Base-by-base conservation (phyloP, 2,329 filamentous ascomycete species). In the Alternaria conjuncta region DNA sequence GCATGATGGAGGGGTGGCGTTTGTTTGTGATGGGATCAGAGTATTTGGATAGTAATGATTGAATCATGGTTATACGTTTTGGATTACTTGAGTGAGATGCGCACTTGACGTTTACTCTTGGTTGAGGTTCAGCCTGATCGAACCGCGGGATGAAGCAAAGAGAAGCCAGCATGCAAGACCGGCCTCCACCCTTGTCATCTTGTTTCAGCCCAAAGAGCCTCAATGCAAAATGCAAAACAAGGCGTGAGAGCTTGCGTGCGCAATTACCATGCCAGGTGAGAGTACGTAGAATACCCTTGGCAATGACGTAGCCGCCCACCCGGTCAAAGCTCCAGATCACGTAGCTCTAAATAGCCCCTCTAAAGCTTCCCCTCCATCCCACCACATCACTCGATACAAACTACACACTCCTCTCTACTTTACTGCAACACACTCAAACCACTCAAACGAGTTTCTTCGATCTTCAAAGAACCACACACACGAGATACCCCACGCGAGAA, bases 301-400 rank as follows among this genome's bases (percentile, higher is more conserved):
- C 75, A 60, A 64, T 78, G 75, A 78, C 75, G 75, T 76, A 76
- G 56, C 36, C n/a, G 26, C 28, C 36, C 36, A 41, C 36, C 36
- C 54, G 67, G 66, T 65, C 70, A 63, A 66, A 69, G 66, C 70
- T 41, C 36, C 36, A 41, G 36, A 36, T 70, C 68, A 62, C 43
- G 50, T 41, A 71, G 71, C 69, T 71, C 71, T 75, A 71, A 69
- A 68, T 71, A 71, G 67, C 75, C 75, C 75, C 76, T 78, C 76
- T 70, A 77, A 71, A 75, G 71, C 72, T 67, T 65, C 69, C 64
- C 72, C 70, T 73, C 68, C 58, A 65, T 66, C 46, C 58, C 54
- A 5, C 21, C 32, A 56, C 43, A 30, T 36, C 32, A 23, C 21
- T 23, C 21, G 21, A 23, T 23, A 23, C 21, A 4, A 4, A 23